These are phyloP conservation scores for Melampsora larici-populina DNA, from an alignment of 1,284 basidiomycete species.

Conservation along the genomic window DNA sequence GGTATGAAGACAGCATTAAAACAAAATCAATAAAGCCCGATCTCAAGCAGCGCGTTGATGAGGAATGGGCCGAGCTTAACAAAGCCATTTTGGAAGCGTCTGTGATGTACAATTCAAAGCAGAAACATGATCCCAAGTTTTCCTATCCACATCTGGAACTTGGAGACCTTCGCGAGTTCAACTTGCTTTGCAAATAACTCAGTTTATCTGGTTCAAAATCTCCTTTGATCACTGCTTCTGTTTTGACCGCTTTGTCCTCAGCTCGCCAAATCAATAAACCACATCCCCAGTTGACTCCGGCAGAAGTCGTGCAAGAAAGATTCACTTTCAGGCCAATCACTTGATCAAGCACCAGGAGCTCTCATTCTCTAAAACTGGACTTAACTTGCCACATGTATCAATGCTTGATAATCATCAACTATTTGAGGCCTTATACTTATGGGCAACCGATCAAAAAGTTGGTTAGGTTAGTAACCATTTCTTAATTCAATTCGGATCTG, in stretches of 20 bases:
- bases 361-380: background rate
- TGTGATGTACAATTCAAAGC: conserved; percentile 2
- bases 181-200: background rate
- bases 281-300: background rate
- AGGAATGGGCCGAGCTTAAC: conserved; percentile 6
- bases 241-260: conserved; percentile 19
- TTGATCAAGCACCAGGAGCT: background rate
- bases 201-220: background rate
- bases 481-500: no score
- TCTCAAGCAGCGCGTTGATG: no score
- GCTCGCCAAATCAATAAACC: background rate
- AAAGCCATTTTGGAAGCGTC: conserved; percentile 1
- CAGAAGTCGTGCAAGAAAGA: no score
- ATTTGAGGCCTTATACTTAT: background rate
- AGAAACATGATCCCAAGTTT: background rate
- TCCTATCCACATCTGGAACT: background rate
- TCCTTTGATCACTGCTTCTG: conserved; percentile 6
- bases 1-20: background rate
- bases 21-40: no score
- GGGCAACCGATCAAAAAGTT: conserved; percentile 15
- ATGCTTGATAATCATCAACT: conserved; percentile 13
- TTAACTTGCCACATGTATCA: conserved; percentile 2
- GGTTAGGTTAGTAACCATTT: conserved; percentile 6
- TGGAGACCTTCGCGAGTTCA: conserved; percentile 21
- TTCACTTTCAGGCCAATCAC: conserved; percentile 6